These are phyloP conservation scores for Metschnikowia lochheadii DNA, from an alignment of 805 yeast species.

Conservation along the genomic window DNA sequence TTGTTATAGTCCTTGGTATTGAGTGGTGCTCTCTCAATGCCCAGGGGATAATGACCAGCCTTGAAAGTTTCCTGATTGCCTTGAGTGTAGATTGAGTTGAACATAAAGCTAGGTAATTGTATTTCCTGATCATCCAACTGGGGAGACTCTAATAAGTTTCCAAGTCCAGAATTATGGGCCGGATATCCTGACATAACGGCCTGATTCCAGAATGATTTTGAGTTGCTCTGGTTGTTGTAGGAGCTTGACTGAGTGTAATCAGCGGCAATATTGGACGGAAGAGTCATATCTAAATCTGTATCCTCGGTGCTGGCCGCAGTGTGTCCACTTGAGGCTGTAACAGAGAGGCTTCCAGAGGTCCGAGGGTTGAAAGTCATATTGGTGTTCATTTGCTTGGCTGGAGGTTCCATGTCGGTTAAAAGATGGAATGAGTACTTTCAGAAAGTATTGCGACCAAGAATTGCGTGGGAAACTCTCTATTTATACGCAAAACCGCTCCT, in stretches of 20 bases:
- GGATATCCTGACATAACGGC: neutral
- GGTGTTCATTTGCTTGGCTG: constrained; percentile 5
- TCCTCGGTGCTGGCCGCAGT: constrained; percentile 14
- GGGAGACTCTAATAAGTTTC: constrained; percentile 8
- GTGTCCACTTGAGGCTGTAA: constrained; percentile 14
- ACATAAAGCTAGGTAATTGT: constrained; percentile 19
- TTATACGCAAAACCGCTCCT: constrained; percentile 7
- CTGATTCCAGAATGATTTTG: constrained; percentile 1
- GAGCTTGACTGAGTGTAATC: neutral
- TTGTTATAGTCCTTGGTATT: constrained; percentile 8
- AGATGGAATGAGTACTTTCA: neutral
- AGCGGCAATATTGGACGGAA: constrained; percentile 4
- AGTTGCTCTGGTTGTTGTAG: neutral
- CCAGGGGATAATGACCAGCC: neutral
- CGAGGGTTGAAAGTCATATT: constrained; percentile 11
- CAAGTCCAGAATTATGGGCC: neutral
- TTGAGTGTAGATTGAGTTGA: constrained; percentile 8
- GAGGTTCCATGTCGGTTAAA: neutral
- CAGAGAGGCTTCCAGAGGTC: constrained; percentile 18
- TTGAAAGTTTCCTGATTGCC: neutral
- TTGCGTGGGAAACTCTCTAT: constrained; percentile 1
- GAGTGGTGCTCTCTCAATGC: constrained; percentile 2
- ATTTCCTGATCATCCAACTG: constrained; percentile 12
- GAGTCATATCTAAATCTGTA: constrained; percentile 13
- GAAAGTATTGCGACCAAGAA: neutral